Evolutionary conservation across 164 flowering plant species (phyloP).

Genomic region (Protea cynaroides): DNA sequence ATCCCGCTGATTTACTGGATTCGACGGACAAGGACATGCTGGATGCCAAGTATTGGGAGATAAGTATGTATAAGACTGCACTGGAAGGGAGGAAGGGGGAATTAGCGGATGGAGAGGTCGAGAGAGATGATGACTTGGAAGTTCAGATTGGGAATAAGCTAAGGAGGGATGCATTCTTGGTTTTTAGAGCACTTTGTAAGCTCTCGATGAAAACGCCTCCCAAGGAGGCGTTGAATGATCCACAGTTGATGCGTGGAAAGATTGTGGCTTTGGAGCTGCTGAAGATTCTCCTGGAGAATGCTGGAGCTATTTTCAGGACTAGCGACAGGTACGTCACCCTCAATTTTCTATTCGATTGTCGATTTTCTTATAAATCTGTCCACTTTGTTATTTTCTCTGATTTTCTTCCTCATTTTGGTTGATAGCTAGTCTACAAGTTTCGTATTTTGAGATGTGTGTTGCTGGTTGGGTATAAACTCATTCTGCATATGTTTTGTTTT

Average conservation of each 20-base stretch:
- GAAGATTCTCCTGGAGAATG: constrained; percentile 97
- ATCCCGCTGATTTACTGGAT: constrained; percentile 94
- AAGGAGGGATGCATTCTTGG: constrained; percentile 94
- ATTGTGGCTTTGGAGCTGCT: constrained; percentile 97
- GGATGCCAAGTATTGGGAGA: constrained; percentile 99
- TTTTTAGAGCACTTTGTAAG: constrained; percentile 94
- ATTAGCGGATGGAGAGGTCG: constrained; percentile 84
- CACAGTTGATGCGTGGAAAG: constrained; percentile 94
- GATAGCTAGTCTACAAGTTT: not conserved
- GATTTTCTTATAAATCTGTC: not conserved
- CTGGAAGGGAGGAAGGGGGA: constrained; percentile 98
- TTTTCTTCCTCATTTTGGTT: not conserved
- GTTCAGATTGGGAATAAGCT: constrained; percentile 98
- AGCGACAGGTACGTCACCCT: constrained; percentile 68
- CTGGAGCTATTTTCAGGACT: constrained; percentile 94
- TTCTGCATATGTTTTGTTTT: no score
- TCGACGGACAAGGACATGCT: constrained; percentile 99
- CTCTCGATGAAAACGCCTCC: constrained; percentile 99
- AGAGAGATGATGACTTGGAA: constrained; percentile 91
- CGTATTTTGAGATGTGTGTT: not conserved
- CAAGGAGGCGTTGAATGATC: constrained; percentile 88
- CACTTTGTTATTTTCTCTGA: not conserved
- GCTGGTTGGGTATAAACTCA: no score
- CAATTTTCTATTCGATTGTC: not conserved
- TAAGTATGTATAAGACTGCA: constrained; percentile 98